Evolutionary conservation across 2,329 filamentous ascomycete species (phyloP), one percentile per base, ranked within the genome.

Genomic region (Fusarium sp.): DNA sequence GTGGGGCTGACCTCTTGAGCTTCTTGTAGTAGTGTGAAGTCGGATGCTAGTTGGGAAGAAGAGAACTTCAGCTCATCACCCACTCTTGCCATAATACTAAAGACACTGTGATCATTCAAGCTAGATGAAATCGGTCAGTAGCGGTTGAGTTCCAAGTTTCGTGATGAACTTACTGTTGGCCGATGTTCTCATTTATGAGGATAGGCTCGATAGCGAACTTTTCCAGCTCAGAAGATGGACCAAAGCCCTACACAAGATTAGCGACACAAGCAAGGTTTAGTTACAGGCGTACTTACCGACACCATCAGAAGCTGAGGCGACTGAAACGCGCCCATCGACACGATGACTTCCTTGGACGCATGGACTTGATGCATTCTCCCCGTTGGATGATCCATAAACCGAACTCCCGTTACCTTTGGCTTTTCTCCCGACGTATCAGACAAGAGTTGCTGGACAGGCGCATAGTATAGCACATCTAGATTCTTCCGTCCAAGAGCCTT

Each of bases 141-240:
- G 6, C 15, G 19, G 7, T 43, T 6, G 7, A 28, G 8, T 3
- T 14, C 4, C 1, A 9, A 17, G 8, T 6, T 2, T 0, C 6
- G 4, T 3, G 10, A 17, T 17, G 1, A 4, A n/a, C 48, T 28
- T 28, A 44, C 59, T 62, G 44, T 8, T 53, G 59, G 5, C 59
- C 59, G 4, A 62, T 60, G 4, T 62, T 62, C 7, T 62, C 59
- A 15, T 62, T 62, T 4, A 62, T 30, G 1, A 62, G n/a, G 3
- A 62, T 24, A 2, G 59, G 59, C 7, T 62, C 56, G 10, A 62
- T 62, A 5, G 50, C 50, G 28, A 55, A 55, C 15, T 53, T 32
- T 4, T 62, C 48, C 10, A 62, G 24, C 8, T 46, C 51, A 0
- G 21, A 19, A 2, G 39, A 32, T 1, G 59, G 58, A 2, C 59